These are phyloP conservation scores for Arbutus unedo DNA, from an alignment of 148 eudicot genomes.

Conservation along the genomic window DNA sequence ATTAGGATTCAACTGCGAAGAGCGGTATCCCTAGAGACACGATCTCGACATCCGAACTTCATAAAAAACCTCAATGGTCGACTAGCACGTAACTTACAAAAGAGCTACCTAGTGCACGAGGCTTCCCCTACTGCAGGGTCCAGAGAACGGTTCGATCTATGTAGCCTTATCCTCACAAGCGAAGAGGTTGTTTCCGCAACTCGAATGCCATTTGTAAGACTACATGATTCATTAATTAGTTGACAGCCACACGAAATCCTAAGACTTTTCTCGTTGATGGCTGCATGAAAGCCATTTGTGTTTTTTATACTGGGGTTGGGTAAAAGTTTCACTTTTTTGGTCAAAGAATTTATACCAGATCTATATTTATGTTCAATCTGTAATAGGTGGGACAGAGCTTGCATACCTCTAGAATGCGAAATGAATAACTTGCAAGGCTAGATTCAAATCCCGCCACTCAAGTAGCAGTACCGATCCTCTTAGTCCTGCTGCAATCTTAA, in stretches of 20 bases:
- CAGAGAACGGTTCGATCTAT: too few species aligned
- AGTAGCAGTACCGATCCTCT: constrained; percentile 93
- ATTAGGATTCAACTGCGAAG: background rate
- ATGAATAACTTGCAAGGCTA: constrained; percentile 81
- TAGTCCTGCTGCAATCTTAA: constrained; percentile 96
- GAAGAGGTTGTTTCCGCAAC: too few species aligned
- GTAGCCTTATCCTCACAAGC: too few species aligned
- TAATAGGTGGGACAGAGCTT: constrained; percentile 6
- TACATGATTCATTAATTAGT: background rate
- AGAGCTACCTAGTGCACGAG: background rate
- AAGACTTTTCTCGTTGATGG: background rate
- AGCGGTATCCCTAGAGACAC: background rate
- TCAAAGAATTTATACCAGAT: background rate
- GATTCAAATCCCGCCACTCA: constrained; percentile 88
- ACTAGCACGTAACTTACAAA: background rate
- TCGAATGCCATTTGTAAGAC: background rate
- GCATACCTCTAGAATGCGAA: constrained; percentile 84
- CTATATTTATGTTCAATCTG: background rate
- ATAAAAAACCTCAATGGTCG: background rate
- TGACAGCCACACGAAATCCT: background rate
- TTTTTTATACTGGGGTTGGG: background rate
- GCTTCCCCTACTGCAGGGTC: too few species aligned
- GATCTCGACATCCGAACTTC: background rate
- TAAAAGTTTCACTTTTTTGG: background rate
- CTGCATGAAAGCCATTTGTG: background rate